Percentiles rank a stretch among this genome's conserved stretches.
Evolutionary conservation across 2,329 filamentous ascomycete species (phyloP).

Genomic region (Calonectria honghensis): DNA sequence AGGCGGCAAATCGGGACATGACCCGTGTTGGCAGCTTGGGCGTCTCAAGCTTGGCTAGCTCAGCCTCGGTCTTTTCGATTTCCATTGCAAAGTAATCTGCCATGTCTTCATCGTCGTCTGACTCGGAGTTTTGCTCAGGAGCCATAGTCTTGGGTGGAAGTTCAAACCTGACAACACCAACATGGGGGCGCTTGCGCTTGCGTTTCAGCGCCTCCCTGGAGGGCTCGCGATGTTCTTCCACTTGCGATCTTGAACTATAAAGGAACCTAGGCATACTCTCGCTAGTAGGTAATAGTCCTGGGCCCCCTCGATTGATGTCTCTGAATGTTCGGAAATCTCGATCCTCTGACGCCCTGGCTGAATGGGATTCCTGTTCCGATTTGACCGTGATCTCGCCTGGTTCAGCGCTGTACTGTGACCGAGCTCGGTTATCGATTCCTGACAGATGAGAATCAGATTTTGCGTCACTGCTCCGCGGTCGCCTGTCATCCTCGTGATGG

Average conservation of each 20-base stretch:
- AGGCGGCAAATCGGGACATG: slow-evolving; percentile 67
- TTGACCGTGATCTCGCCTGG: slow-evolving; percentile 68
- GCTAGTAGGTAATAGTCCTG: slow-evolving; percentile 51
- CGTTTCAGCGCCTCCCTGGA: slow-evolving; percentile 46
- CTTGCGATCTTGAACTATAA: slow-evolving; percentile 36
- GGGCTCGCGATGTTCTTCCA: slow-evolving; percentile 39
- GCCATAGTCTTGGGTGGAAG: slow-evolving; percentile 62
- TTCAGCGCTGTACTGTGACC: slow-evolving; percentile 66
- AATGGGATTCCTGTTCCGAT: slow-evolving; percentile 63
- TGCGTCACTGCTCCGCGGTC: slow-evolving; percentile 73
- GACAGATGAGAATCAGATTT: slow-evolving; percentile 65
- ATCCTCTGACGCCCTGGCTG: slow-evolving; percentile 53
- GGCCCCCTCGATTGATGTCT: slow-evolving; percentile 44
- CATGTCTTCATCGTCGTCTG: slow-evolving; percentile 76
- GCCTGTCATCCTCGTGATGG: slow-evolving; percentile 63
- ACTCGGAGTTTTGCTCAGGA: slow-evolving; percentile 63
- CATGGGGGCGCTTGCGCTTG: slow-evolving; percentile 54
- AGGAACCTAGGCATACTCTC: slow-evolving; percentile 47
- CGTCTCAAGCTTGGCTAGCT: slow-evolving; percentile 68
- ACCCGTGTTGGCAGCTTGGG: slow-evolving; percentile 63
- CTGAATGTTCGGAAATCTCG: slow-evolving; percentile 48
- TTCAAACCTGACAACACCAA: slow-evolving; percentile 62
- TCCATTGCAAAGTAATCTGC: slow-evolving; percentile 73
- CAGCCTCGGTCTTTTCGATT: slow-evolving; percentile 70
- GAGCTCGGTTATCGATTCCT: slow-evolving; percentile 60